These are phyloP conservation scores for Rhodotorula graminis DNA, from an alignment of 768 basidiomycete species.

Conservation along the genomic window DNA sequence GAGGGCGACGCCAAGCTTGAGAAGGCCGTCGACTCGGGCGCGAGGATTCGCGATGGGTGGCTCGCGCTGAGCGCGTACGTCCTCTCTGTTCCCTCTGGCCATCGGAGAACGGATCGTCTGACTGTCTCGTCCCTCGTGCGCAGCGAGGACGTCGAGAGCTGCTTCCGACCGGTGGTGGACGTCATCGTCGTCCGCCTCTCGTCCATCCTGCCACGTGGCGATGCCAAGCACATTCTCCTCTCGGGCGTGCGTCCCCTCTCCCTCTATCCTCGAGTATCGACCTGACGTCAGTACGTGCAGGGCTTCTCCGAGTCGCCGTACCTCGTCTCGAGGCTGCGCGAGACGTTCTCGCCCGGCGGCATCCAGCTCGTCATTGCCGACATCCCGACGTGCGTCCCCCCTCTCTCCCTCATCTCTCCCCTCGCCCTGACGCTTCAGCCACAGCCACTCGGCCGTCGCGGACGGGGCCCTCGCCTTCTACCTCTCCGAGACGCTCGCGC, in stretches of 20 bases:
- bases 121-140: neutral
- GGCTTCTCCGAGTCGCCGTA: conserved; percentile 35
- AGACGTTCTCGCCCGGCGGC: neutral
- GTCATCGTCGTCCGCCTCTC: conserved; percentile 22
- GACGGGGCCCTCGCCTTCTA: conserved; percentile 23
- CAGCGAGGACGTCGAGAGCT: conserved; percentile 13
- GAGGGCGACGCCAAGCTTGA: conserved; percentile 9
- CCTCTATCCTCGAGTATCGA: neutral
- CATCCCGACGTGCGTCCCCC: conserved; percentile 11
- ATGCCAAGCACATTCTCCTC: conserved; percentile 22
- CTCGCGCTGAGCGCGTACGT: conserved; percentile 8
- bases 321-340: conserved; percentile 7
- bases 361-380: conserved; percentile 8
- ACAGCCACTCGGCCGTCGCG: conserved; percentile 10
- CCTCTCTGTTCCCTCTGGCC: no score
- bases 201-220: neutral
- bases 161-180: conserved; percentile 7
- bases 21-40: conserved; percentile 6
- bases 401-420: neutral
- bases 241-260: conserved; percentile 9
- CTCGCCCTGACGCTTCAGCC: no score
- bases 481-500: conserved; percentile 2
- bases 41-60: conserved; percentile 8
- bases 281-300: neutral
- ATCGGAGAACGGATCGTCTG: no score